Conservation (phyloP, 1,139 yeast genomes). For the Candida gigantensis region DNA sequence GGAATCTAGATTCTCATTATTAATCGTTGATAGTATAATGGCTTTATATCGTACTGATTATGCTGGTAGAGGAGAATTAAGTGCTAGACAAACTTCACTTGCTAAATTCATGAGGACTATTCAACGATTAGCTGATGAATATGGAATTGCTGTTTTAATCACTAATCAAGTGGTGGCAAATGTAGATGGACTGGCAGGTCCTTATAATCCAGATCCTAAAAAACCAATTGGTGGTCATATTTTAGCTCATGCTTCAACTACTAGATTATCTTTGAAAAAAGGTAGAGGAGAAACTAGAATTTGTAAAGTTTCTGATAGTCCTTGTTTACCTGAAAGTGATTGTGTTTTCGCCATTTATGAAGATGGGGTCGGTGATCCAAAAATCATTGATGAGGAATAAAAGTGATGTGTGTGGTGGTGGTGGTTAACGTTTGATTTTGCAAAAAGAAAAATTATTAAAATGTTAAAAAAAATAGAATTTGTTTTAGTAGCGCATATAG, state of each 20-base stretch:
- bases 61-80: constrained; percentile 93
- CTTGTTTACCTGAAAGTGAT: constrained; percentile 93
- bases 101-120: constrained; percentile 90
- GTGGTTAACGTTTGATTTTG: constrained; percentile 6
- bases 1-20: constrained; percentile 75
- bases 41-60: constrained; percentile 94
- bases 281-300: constrained; percentile 91
- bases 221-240: constrained; percentile 99
- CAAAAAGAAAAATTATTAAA: too few species aligned
- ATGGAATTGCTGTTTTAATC: constrained; percentile 97
- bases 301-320: constrained; percentile 93
- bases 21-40: constrained; percentile 95
- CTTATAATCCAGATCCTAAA: constrained; percentile 96
- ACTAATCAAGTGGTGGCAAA: constrained; percentile 98
- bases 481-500: too few species aligned
- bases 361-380: constrained; percentile 96
- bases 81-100: constrained; percentile 92
- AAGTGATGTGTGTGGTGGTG: too few species aligned
- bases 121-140: constrained; percentile 94
- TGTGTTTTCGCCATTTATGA: constrained; percentile 94
- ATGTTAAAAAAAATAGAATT: too few species aligned
- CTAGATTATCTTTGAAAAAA: constrained; percentile 84
- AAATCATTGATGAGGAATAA: constrained; percentile 67
- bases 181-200: constrained; percentile 84
- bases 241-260: constrained; percentile 95